Percentiles rank a stretch among this genome's conserved stretches.
phyloP scores from a whole-genome alignment of 805 yeast species.

The Monosporozyma unispora region DNA sequence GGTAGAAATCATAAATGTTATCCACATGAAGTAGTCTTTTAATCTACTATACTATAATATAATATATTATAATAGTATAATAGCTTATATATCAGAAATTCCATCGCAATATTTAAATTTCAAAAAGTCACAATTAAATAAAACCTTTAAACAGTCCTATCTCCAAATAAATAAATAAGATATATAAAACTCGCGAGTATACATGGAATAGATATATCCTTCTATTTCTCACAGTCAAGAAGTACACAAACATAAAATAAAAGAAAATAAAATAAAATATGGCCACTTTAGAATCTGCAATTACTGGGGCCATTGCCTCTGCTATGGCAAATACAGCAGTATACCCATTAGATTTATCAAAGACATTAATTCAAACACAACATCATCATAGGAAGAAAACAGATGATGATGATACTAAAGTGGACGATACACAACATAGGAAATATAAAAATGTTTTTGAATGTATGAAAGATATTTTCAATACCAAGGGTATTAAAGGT shows the following conservation, averaged over 20 bases:
- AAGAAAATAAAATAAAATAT: conserved; percentile 21
- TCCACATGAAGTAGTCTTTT: conserved; percentile 61
- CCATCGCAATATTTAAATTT: neutral
- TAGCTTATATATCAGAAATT: neutral
- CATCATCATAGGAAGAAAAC: conserved; percentile 13
- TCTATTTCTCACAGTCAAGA: too few species aligned
- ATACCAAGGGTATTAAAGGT: conserved; percentile 52
- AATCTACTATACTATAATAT: too few species aligned
- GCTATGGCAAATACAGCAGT: conserved; percentile 69
- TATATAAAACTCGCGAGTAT: too few species aligned
- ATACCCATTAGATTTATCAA: conserved; percentile 72
- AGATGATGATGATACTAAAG: neutral
- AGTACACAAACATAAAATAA: too few species aligned
- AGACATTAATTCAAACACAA: conserved; percentile 71
- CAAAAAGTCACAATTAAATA: neutral
- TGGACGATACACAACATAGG: conserved; percentile 4
- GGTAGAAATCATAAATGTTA: conserved; percentile 53
- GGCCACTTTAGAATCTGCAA: conserved; percentile 61
- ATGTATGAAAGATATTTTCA: conserved; percentile 49
- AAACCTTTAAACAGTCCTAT: neutral
- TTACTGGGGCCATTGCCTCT: conserved; percentile 77
- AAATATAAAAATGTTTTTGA: conserved; percentile 52
- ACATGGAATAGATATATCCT: too few species aligned
- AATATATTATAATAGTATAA: too few species aligned
- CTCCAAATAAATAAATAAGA: too few species aligned